These are phyloP conservation scores for Orbilia oligospora DNA, from an alignment of 2,329 filamentous ascomycete genomes.

Conservation along the genomic window DNA sequence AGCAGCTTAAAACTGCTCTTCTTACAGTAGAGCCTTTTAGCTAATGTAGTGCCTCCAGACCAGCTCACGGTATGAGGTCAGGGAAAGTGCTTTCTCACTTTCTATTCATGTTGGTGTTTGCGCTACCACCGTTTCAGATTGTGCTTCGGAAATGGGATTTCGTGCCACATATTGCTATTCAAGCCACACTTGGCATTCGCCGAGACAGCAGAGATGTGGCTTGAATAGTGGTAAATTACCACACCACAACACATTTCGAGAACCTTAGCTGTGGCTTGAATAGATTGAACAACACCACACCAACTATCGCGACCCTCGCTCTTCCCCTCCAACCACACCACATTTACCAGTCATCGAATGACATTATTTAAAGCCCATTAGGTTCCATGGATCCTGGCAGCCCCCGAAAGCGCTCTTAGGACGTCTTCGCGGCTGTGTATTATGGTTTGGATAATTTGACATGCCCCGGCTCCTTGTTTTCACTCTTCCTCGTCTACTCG, in stretches of 20 bases:
- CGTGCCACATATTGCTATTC: conserved; percentile 12
- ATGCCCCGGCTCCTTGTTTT: conserved; percentile 24
- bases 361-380: neutral
- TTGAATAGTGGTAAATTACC: conserved; percentile 16
- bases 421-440: too few relatives aligned
- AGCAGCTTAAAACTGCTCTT: too few relatives aligned
- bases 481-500: conserved; percentile 19
- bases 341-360: neutral
- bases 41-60: too few relatives aligned
- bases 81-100: neutral
- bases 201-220: neutral
- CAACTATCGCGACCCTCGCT: conserved; percentile 2
- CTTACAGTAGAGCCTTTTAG: too few relatives aligned
- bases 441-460: neutral
- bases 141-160: neutral
- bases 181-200: conserved; percentile 42
- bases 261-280: conserved; percentile 45
- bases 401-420: neutral
- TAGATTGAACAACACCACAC: conserved; percentile 31
- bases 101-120: too few relatives aligned
- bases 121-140: neutral
- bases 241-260: conserved; percentile 31
- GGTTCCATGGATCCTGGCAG: neutral
- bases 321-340: conserved; percentile 13
- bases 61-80: neutral